A percentile compares a stretch with the other conserved stretches of the same genome.
These are phyloP conservation scores for Rhododendron ovatum DNA, from an alignment of 148 eudicot genomes.

Conservation along the genomic window DNA sequence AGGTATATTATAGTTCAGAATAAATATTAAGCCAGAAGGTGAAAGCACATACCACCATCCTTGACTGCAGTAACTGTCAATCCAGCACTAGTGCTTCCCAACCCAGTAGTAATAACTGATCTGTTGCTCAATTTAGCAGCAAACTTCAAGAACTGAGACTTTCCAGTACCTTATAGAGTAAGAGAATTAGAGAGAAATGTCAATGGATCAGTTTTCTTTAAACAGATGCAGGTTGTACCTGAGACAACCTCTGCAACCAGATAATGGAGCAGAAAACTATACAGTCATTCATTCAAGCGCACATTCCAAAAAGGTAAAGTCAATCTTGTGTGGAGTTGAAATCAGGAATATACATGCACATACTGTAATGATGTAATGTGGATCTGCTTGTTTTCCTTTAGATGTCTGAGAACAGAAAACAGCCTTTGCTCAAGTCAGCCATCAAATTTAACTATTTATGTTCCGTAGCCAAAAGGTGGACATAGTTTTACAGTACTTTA, in stretches of 20 bases:
- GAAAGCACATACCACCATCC: conserved; percentile 53
- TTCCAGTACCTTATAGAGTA: conserved; percentile 56
- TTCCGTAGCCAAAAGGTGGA: not conserved
- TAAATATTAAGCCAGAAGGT: not conserved
- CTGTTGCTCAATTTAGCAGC: conserved; percentile 87
- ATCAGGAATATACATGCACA: not conserved
- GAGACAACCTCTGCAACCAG: not conserved
- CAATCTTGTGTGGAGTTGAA: not conserved
- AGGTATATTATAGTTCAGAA: not conserved
- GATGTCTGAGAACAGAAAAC: not conserved
- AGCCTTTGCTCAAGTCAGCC: not conserved
- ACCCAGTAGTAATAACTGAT: conserved; percentile 88
- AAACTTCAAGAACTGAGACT: conserved; percentile 86
- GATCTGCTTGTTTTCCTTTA: not conserved
- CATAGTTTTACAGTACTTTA: not conserved
- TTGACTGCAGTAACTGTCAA: conserved; percentile 95
- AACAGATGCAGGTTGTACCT: not conserved
- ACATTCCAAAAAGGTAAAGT: not conserved
- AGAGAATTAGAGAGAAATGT: not conserved
- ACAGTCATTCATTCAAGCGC: not conserved
- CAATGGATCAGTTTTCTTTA: not conserved
- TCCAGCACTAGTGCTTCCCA: conserved; percentile 98
- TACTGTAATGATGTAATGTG: not conserved
- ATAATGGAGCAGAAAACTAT: not conserved
- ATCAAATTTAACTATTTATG: not conserved